Evolutionary conservation across 176 grass and related monocot species (phyloP).

Genomic region (Thinopyrum elongatum): DNA sequence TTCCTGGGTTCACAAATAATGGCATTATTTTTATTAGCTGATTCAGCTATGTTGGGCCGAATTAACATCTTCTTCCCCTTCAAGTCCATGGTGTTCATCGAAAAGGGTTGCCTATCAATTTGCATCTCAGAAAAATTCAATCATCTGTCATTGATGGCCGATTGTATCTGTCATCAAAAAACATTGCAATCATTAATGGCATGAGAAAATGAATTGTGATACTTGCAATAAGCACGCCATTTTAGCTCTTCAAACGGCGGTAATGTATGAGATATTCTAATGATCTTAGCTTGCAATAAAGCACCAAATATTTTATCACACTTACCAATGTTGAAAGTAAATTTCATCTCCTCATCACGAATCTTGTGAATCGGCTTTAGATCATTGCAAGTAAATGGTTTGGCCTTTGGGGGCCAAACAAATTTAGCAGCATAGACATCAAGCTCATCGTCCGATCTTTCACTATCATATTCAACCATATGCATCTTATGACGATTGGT

Average conservation of each 20-base stretch:
- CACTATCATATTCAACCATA: not conserved
- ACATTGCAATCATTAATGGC: not conserved
- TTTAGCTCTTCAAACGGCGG: not conserved
- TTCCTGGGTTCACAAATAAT: not conserved
- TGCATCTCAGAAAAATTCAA: not conserved
- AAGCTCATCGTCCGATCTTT: not conserved
- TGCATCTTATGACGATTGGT: not conserved
- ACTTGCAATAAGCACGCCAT: not conserved
- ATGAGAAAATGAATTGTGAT: not conserved
- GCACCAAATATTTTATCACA: not conserved
- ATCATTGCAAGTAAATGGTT: not conserved
- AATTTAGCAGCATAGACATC: not conserved
- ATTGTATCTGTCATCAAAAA: not conserved
- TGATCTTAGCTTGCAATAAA: not conserved
- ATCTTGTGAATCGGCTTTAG: not conserved
- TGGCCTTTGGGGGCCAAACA: not conserved
- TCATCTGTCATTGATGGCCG: not conserved
- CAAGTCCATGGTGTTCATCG: not conserved
- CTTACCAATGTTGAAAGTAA: not conserved
- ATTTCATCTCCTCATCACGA: not conserved
- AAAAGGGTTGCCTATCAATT: not conserved
- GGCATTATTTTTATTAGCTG: not conserved
- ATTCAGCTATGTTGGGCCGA: not conserved
- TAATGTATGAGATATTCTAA: not conserved
- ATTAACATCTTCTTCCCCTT: not conserved